A percentile compares a stretch with the other conserved stretches of the same genome.
These are phyloP conservation scores for Aspergillus biplanus DNA, from an alignment of 495 filamentous ascomycete genomes.

Conservation along the genomic window DNA sequence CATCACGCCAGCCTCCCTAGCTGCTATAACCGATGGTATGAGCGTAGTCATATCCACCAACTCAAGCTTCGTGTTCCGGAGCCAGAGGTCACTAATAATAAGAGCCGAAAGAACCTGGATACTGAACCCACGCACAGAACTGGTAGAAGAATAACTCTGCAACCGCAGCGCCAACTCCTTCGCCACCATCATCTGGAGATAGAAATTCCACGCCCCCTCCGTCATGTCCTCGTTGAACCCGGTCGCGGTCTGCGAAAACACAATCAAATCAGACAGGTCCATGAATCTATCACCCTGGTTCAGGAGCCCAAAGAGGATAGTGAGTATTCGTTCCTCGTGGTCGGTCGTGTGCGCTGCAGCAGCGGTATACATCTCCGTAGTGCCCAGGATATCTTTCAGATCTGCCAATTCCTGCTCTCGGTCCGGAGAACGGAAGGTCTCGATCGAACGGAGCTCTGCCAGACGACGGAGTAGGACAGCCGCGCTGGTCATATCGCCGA, in stretches of 20 bases:
- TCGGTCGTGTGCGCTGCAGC: background rate
- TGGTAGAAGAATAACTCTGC: background rate
- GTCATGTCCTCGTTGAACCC: background rate
- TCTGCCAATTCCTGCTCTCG: background rate
- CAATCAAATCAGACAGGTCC: background rate
- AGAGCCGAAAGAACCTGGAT: background rate
- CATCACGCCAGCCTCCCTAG: background rate
- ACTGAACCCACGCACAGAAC: background rate
- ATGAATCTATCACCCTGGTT: background rate
- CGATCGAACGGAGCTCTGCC: background rate
- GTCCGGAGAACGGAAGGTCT: background rate
- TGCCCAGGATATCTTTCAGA: background rate
- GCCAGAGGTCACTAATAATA: background rate
- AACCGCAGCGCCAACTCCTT: slow-evolving; percentile 1
- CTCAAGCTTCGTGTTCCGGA: background rate
- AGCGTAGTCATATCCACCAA: background rate
- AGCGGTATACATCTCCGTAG: background rate
- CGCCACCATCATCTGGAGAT: background rate
- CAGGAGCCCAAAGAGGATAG: background rate
- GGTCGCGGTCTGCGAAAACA: background rate
- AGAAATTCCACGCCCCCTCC: background rate
- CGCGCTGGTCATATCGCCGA: background rate
- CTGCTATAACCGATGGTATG: background rate
- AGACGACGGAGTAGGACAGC: background rate
- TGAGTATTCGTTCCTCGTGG: background rate